phyloP scores from a whole-genome alignment of 169 alveolate genomes.

The Eimeria acervulina region DNA sequence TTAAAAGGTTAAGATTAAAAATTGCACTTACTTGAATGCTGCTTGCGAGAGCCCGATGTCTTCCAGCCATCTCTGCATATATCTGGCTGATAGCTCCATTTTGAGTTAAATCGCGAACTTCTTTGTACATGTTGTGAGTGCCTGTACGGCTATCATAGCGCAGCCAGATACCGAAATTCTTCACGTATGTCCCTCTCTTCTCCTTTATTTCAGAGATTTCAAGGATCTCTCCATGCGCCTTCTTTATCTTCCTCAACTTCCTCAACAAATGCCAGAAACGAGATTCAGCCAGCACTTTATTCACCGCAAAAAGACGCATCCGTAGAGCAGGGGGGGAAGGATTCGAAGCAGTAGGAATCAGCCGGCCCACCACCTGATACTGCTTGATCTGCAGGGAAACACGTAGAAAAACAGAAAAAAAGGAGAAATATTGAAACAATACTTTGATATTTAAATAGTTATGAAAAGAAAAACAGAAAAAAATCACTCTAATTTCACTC shows the following conservation, averaged over 20 bases:
- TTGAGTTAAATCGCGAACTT: slow-evolving; percentile 97
- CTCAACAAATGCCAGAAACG: slow-evolving; percentile 98
- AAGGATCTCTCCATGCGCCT: slow-evolving; percentile 97
- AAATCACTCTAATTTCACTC: not conserved
- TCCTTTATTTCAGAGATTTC: slow-evolving; percentile 90
- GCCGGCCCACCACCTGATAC: slow-evolving; percentile 98
- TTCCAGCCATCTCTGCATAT: slow-evolving; percentile 98
- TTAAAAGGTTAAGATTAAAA: not conserved
- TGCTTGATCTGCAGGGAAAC: slow-evolving; percentile 90
- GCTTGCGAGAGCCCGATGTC: slow-evolving; percentile 98
- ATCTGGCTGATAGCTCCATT: slow-evolving; percentile 98
- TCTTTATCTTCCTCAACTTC: slow-evolving; percentile 97
- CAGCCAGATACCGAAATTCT: slow-evolving; percentile 98
- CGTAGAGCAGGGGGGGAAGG: slow-evolving; percentile 95
- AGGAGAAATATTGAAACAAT: not conserved
- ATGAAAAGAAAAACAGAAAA: not conserved
- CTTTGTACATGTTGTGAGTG: slow-evolving; percentile 99
- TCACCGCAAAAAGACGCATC: slow-evolving; percentile 98
- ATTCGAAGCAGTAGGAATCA: slow-evolving; percentile 96
- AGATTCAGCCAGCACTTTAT: slow-evolving; percentile 98
- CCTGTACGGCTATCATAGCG: slow-evolving; percentile 99
- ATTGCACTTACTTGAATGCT: slow-evolving; percentile 88
- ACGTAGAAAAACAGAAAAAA: not conserved
- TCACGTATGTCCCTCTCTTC: slow-evolving; percentile 94
- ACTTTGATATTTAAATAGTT: not conserved